Evolutionary conservation across 352 stramenopile genomes (phyloP).

Genomic region (Phytophthora cryptogea): DNA sequence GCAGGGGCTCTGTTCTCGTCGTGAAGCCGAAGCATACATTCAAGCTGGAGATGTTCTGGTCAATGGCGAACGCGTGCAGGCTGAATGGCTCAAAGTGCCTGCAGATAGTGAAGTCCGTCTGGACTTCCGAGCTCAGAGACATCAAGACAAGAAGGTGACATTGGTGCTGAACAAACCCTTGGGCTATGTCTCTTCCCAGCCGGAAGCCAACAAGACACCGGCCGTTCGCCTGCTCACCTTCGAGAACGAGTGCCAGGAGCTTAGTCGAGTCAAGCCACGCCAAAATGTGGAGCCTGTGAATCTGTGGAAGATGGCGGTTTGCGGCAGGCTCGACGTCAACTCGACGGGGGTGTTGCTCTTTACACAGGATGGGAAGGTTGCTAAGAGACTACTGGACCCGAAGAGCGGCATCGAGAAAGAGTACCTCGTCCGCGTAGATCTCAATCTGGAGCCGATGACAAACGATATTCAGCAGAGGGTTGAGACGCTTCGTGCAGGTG

Average conservation of each 20-base stretch:
- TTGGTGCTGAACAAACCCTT: constrained; percentile 86
- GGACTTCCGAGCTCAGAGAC: constrained; percentile 64
- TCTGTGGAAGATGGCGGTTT: constrained; percentile 83
- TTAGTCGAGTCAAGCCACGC: constrained; percentile 50
- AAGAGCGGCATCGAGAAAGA: constrained; percentile 80
- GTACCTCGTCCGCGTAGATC: constrained; percentile 80
- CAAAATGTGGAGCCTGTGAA: constrained; percentile 55
- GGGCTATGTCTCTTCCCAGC: constrained; percentile 82
- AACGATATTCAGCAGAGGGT: constrained; percentile 40
- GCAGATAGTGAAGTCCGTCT: constrained; percentile 61
- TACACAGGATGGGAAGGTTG: constrained; percentile 77
- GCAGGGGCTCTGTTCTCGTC: constrained; percentile 75
- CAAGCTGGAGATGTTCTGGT: constrained; percentile 74
- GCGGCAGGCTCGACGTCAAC: constrained; percentile 82
- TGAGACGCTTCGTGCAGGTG: constrained; percentile 49
- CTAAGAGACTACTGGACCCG: constrained; percentile 81
- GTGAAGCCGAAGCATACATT: constrained; percentile 84
- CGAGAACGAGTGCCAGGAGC: constrained; percentile 75
- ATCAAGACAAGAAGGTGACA: constrained; percentile 80
- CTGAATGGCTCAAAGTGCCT: constrained; percentile 74
- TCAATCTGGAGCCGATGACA: constrained; percentile 50
- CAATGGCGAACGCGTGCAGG: constrained; percentile 66
- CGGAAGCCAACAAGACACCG: constrained; percentile 63
- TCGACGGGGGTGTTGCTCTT: constrained; percentile 84
- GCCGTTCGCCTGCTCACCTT: constrained; percentile 78